Conservation (phyloP, 2,329 filamentous ascomycete species). For the Orbilia quercus region DNA sequence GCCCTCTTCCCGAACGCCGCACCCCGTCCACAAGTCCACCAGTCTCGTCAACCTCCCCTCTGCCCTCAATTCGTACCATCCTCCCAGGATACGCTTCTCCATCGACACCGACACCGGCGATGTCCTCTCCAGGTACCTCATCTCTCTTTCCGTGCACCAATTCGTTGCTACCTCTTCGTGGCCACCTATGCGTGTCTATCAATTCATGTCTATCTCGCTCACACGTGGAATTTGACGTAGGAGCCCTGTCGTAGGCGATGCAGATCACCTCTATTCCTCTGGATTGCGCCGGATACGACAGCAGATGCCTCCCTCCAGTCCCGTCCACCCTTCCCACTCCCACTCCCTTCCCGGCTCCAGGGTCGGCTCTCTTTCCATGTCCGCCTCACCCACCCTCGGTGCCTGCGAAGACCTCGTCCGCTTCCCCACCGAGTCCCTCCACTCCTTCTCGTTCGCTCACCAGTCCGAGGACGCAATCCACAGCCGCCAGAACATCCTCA, state of each 20-base stretch:
- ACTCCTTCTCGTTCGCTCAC: conserved; percentile 97
- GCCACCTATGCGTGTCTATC: conserved; percentile 42
- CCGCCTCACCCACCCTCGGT: conserved; percentile 74
- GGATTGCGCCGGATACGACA: conserved; percentile 94
- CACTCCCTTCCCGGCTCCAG: conserved; percentile 73
- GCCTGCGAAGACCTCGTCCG: conserved; percentile 89
- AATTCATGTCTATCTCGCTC: conserved; percentile 59
- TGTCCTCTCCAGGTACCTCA: conserved; percentile 75
- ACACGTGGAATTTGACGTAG: conserved; percentile 66
- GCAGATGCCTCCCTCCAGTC: conserved; percentile 69
- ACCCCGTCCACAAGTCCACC: conserved; percentile 49
- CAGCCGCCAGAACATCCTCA: conserved; percentile 90
- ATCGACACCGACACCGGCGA: conserved; percentile 79
- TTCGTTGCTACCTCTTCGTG: too few relatives aligned
- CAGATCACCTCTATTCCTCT: conserved; percentile 84
- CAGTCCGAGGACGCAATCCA: conserved; percentile 93
- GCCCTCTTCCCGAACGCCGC: conserved; percentile 20
- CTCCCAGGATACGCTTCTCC: conserved; percentile 76
- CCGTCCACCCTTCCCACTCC: conserved; percentile 63
- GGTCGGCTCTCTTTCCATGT: conserved; percentile 72
- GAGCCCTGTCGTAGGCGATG: conserved; percentile 83
- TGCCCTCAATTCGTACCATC: conserved; percentile 65
- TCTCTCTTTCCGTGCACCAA: too few relatives aligned
- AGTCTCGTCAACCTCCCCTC: conserved; percentile 56
- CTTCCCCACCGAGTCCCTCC: conserved; percentile 91